Evolutionary conservation across 225 moss, liverwort and hornwort species (phyloP), one percentile per base, ranked within the genome.

Genomic region (Climacium dendroides): DNA sequence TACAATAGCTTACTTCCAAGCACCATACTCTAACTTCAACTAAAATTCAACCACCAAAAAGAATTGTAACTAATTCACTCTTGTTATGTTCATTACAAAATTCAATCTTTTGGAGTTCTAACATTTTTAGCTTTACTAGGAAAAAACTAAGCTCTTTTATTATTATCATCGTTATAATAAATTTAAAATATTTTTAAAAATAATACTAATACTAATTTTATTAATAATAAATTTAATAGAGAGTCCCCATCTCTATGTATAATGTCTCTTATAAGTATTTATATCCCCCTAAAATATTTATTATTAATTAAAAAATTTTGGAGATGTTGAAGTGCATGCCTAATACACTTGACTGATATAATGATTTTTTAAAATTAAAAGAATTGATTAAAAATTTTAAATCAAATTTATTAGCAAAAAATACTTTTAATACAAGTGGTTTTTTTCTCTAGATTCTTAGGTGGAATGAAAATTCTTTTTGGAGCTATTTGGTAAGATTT

Each of bases 191-290:
- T n/a, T n/a, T n/a, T n/a, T n/a, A n/a, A n/a, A n/a, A n/a, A n/a
- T n/a, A n/a, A n/a, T n/a, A n/a, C n/a, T n/a, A n/a, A n/a, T n/a
- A n/a, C n/a, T n/a, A n/a, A n/a, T n/a, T n/a, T n/a, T n/a, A n/a
- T n/a, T n/a, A n/a, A 12, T 6, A 67, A 39, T 69, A 14, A 37
- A 13, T 37, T 13, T 12, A 6, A 13, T 65, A 65, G 6, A 65
- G 6, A n/a, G 2, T 7, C 13, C 37, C 7, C 23, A 37, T 37
- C 2, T 67, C 0, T 67, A 0, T 19, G 0, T 19, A 65, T 6
- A 17, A 3, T 35, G 1, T 4, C 11, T n/a, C 6, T 20, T 0
- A 11, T 65, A 65, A 65, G 19, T 19, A 65, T 35, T 65, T 9
- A 19, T 65, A 19, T 1, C 19, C 35, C 20, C 19, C 20, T 19